Evolutionary conservation across 352 stramenopile genomes (phyloP), one percentile per base, ranked within the genome.

Genomic region (Pythium scleroteichum): DNA sequence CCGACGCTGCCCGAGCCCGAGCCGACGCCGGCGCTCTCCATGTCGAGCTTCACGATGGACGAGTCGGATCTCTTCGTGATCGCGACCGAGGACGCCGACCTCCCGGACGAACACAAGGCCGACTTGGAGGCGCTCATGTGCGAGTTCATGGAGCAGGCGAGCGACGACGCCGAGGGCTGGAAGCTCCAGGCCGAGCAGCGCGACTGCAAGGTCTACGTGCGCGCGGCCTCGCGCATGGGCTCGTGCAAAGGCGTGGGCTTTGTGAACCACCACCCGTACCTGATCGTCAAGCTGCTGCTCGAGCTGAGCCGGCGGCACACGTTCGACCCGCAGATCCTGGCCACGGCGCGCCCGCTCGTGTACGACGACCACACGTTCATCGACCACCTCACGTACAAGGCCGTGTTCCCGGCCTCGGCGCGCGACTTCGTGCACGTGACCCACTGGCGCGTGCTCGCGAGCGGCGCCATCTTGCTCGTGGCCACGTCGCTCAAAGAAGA

Each of bases 291-390:
- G 23, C 53, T 86, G 16, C 61, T 92, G 17, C 58, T 92, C 17
- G 78, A 85, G 19, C 59, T 86, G 13, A 75, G 71, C 24, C 74
- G 58, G 16, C 68, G 79, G 49, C 52, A 79, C 24, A 54, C 53
- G 24, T 86, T 82, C 38, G 82, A 92, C 41, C 76, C 78, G 42
- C 82, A 88, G 58, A 46, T 88, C 32, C 60, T 87, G 40, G 53
- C 71, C 7, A 73, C 73, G 24, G 66, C 78, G 29, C 80, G 80
- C 22, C 63, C 79, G 23, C 59, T 79, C 24, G 75, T 88, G n/a
- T 87, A 80, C 38, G 72, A 90, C 42, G 70, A 83, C 53, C 79
- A 92, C 69, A 86, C 76, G 53, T 90, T 82, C 61, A 73, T 92
- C 46, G 79, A 92, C 53, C 76, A 90, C 59, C 67, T 89, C 41